A percentile compares a stretch with the other conserved stretches of the same genome.
Evolutionary conservation across 1,284 basidiomycete species (phyloP).

Genomic region (Rhodofomes roseus): DNA sequence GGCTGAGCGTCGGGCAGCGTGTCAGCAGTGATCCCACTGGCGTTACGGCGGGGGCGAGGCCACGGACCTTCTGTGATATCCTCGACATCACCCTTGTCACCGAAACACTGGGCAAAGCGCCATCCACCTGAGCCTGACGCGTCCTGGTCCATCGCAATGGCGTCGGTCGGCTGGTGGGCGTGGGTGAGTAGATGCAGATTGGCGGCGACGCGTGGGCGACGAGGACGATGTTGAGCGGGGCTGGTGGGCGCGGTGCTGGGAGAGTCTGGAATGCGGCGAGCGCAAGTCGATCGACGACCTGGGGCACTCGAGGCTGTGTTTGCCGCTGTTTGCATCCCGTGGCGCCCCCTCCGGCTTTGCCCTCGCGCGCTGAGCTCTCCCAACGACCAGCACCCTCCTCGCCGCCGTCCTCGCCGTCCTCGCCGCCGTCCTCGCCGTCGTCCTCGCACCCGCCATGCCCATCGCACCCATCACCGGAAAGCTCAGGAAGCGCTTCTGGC

Average conservation of each 20-base stretch:
- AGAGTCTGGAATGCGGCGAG: slow-evolving; percentile 1
- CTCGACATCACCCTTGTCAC: slow-evolving; percentile 98
- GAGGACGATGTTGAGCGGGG: not conserved
- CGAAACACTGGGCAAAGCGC: slow-evolving; percentile 99
- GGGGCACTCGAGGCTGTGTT: slow-evolving; percentile 19
- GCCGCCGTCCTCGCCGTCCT: slow-evolving; percentile 10
- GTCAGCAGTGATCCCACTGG: slow-evolving; percentile 22
- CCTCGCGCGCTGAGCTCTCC: slow-evolving; percentile 18
- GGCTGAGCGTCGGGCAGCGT: slow-evolving; percentile 48
- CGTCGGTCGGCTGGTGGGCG: slow-evolving; percentile 22
- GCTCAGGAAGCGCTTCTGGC: slow-evolving; percentile 85
- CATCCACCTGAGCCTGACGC: slow-evolving; percentile 84
- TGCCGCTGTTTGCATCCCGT: slow-evolving; percentile 24
- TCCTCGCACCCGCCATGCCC: slow-evolving; percentile 43
- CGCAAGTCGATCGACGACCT: slow-evolving; percentile 14
- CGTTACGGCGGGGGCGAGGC: slow-evolving; percentile 15
- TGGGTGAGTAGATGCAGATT: slow-evolving; percentile 1
- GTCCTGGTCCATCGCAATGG: slow-evolving; percentile 69
- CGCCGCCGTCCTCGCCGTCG: slow-evolving; percentile 11
- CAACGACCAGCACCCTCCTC: slow-evolving; percentile 10
- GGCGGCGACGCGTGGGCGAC: slow-evolving; percentile 10
- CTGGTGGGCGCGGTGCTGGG: not conserved
- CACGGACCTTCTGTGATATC: slow-evolving; percentile 95
- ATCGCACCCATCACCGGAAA: slow-evolving; percentile 87
- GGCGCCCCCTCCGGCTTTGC: slow-evolving; percentile 11